phyloP scores from a whole-genome alignment of 352 stramenopile species.

The Globisporangium mamillatum region DNA sequence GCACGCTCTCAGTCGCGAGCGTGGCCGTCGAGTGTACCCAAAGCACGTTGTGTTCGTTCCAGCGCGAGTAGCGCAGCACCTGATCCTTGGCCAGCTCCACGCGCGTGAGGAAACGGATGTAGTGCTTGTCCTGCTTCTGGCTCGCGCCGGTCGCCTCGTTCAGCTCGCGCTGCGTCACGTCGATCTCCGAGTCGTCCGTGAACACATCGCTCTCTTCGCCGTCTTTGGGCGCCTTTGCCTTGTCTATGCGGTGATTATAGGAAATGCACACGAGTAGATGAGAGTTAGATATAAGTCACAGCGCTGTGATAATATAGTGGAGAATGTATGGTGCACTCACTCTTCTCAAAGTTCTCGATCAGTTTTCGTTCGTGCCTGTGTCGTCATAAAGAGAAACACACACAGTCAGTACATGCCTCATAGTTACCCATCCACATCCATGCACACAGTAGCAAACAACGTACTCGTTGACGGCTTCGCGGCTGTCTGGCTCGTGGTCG shows the following conservation, averaged over 20 bases:
- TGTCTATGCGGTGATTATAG: conserved; percentile 16
- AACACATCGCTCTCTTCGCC: conserved; percentile 49
- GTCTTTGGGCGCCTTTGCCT: conserved; percentile 6
- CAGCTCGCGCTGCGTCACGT: conserved; percentile 73
- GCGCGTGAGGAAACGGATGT: conserved; percentile 79
- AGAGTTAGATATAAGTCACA: not conserved
- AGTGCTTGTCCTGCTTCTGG: conserved; percentile 67
- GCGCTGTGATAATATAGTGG: not conserved
- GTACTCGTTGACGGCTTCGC: conserved; percentile 59
- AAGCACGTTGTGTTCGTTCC: conserved; percentile 78
- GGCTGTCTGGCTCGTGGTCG: conserved; percentile 65
- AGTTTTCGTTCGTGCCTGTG: conserved; percentile 59
- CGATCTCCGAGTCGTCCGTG: conserved; percentile 69
- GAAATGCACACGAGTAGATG: not conserved
- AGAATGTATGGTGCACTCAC: conserved; percentile 26
- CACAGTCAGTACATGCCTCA: not conserved
- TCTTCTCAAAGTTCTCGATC: conserved; percentile 65
- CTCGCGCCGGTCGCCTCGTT: conserved; percentile 64
- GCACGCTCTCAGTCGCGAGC: conserved; percentile 36
- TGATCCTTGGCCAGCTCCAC: conserved; percentile 83
- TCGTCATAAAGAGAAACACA: conserved; percentile 1
- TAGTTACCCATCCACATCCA: not conserved
- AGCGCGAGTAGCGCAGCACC: conserved; percentile 89
- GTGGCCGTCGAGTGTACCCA: conserved; percentile 85
- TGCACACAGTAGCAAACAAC: conserved; percentile 12